Base-by-base conservation (phyloP, 257 asterid species). In the Cinchona pubescens region DNA sequence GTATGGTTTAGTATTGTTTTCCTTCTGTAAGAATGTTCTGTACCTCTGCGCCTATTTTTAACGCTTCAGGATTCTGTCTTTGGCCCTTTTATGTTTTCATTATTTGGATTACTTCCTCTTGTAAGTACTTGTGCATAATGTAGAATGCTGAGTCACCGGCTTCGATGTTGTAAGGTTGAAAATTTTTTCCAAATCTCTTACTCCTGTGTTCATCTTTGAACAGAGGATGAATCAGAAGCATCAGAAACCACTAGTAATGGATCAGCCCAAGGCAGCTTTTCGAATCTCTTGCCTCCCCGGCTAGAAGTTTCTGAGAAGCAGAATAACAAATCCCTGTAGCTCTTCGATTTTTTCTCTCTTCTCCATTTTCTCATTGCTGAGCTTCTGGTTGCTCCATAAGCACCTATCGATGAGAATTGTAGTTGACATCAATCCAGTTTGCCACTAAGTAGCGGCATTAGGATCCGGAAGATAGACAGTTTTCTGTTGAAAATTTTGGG, bases 141-240 rank as follows among this genome's bases (percentile, higher is more conserved):
- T 3, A 7, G 19, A 29, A 66, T 11, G 27, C 66, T 11, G n/a
- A n/a, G 11, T 38, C 18, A 1, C 11, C 35, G 15, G 56, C n/a
- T n/a, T 8, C 35, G 0, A 67, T 7, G 0, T 60, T 9, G 38
- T 76, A 15, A 68, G 63, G 19, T 49, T 25, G 19, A 11, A 43
- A 45, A 21, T 5, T 62, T 27, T 16, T 32, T 56, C 48, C 3
- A 40, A 5, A 16, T 0, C 12, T 18, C 40, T 35, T 63, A 35
- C 37, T 68, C 64, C 35, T 53, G 8, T 68, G 18, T 75, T 79
- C 23, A 42, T 71, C 61, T 59, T 77, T 45, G 61, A 75, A 84
- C 93, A 92, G 97, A 92, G 76, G 96, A 89, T 12, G 97, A 89
- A 46, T 78, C 92, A 13, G 95, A 88, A 84, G 27, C 89, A 74